phyloP scores from a whole-genome alignment of 2,329 filamentous ascomycete species.

The Thielaviopsis punctulata region DNA sequence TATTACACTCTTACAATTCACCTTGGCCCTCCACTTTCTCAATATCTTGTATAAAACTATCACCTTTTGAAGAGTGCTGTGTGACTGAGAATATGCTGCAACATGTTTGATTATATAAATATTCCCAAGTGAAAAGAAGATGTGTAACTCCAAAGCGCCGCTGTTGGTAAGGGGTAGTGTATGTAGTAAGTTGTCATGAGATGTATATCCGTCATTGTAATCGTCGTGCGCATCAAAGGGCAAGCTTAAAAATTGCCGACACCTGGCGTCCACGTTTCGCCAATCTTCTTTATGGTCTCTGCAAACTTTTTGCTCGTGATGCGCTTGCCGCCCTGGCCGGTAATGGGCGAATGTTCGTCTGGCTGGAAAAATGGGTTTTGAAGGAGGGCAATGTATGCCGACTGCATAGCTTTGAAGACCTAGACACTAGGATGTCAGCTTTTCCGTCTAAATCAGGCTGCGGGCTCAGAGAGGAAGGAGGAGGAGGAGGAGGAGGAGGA shows the following conservation, averaged over 20 bases:
- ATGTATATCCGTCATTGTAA: background rate
- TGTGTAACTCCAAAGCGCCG: too few species aligned
- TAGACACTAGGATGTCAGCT: background rate
- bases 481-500: background rate
- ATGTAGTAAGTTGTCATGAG: too few species aligned
- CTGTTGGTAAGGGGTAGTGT: too few species aligned
- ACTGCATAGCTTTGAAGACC: conserved; percentile 76
- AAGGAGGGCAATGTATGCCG: conserved; percentile 73
- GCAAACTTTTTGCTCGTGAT: conserved; percentile 72
- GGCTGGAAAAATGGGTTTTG: conserved; percentile 93
- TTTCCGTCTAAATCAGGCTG: background rate
- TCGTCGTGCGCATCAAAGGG: background rate
- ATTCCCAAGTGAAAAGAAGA: too few species aligned
- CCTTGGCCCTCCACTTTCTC: background rate
- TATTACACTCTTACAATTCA: background rate
- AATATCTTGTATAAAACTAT: background rate
- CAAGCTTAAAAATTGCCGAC: conserved; percentile 37
- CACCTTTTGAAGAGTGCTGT: too few species aligned
- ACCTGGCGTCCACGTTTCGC: conserved; percentile 67
- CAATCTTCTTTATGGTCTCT: conserved; percentile 70
- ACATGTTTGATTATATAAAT: too few species aligned
- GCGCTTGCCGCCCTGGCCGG: conserved; percentile 39
- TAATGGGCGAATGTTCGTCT: conserved; percentile 55
- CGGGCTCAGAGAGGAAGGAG: background rate
- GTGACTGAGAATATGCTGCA: too few species aligned